A percentile compares a stretch with the other conserved stretches of the same genome.
These are phyloP conservation scores for Panus rudis DNA, from an alignment of 768 basidiomycete species.

Conservation along the genomic window DNA sequence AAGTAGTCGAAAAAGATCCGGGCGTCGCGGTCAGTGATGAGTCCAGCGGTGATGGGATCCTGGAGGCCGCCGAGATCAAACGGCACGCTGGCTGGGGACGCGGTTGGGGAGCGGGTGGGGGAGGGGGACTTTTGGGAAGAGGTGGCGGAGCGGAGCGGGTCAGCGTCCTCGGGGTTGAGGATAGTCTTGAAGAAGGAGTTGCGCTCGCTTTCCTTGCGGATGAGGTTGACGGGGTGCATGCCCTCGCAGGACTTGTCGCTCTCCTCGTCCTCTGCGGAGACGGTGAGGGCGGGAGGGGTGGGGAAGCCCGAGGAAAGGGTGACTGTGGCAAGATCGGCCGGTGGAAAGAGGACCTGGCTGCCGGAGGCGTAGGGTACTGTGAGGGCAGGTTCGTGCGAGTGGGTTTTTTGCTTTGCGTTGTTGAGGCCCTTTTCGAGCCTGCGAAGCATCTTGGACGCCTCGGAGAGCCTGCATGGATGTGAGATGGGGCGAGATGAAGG, in stretches of 20 bases:
- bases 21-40: slow-evolving; percentile 65
- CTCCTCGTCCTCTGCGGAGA: slow-evolving; percentile 17
- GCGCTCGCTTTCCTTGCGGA: slow-evolving; percentile 50
- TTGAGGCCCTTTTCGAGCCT: slow-evolving; percentile 80
- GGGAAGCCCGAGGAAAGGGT: slow-evolving; percentile 25
- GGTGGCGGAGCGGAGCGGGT: slow-evolving; percentile 11
- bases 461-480: slow-evolving; percentile 54
- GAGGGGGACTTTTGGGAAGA: not conserved
- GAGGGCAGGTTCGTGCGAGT: slow-evolving; percentile 23
- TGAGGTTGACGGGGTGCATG: slow-evolving; percentile 70
- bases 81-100: too few relatives aligned
- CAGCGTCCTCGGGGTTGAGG: slow-evolving; percentile 60
- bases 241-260: slow-evolving; percentile 56
- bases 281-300: slow-evolving; percentile 13
- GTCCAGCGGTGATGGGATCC: slow-evolving; percentile 68
- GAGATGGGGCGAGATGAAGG: slow-evolving; percentile 8
- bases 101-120: not conserved
- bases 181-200: slow-evolving; percentile 83
- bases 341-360: slow-evolving; percentile 28
- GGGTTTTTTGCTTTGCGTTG: slow-evolving; percentile 66
- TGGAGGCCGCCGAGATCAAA: slow-evolving; percentile 9
- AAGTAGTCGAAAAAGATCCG: slow-evolving; percentile 69
- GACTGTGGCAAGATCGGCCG: slow-evolving; percentile 44
- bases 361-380: slow-evolving; percentile 28
- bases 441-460: slow-evolving; percentile 85